Conservation (phyloP, 2,329 filamentous ascomycete species). For the Aspergillus novofumigatus region DNA sequence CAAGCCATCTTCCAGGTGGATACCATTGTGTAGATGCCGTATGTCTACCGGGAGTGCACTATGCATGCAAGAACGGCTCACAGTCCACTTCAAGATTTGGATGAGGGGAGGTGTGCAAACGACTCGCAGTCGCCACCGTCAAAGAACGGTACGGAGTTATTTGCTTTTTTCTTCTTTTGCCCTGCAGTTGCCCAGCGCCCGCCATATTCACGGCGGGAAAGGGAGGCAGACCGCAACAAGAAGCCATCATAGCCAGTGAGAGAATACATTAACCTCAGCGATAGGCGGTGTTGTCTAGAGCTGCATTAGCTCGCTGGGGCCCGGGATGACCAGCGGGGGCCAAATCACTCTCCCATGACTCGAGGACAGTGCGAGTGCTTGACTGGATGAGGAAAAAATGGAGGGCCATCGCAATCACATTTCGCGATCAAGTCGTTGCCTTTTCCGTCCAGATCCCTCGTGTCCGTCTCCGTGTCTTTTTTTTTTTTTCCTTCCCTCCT, state of each 20-base stretch:
- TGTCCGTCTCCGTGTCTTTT: background rate
- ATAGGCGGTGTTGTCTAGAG: slow-evolving; percentile 1
- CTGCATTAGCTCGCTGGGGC: background rate
- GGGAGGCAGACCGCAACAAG: background rate
- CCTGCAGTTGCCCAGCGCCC: background rate
- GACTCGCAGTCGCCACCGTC: background rate
- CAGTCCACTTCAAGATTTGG: background rate
- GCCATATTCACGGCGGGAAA: background rate
- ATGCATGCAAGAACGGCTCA: background rate
- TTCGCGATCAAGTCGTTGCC: background rate
- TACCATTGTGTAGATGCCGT: background rate
- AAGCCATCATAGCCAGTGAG: background rate
- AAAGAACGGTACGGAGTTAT: background rate
- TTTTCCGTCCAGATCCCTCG: background rate
- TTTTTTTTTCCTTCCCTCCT: background rate
- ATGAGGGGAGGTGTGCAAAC: background rate
- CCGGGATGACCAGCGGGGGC: background rate
- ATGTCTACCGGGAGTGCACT: background rate
- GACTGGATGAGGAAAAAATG: background rate
- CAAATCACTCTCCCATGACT: background rate
- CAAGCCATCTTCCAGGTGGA: background rate
- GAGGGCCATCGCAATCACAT: background rate
- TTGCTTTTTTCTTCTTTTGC: background rate
- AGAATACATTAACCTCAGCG: background rate
- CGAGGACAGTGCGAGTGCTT: background rate